Evolutionary conservation across 768 basidiomycete genomes (phyloP).

Genomic region (Nidularia sp.): DNA sequence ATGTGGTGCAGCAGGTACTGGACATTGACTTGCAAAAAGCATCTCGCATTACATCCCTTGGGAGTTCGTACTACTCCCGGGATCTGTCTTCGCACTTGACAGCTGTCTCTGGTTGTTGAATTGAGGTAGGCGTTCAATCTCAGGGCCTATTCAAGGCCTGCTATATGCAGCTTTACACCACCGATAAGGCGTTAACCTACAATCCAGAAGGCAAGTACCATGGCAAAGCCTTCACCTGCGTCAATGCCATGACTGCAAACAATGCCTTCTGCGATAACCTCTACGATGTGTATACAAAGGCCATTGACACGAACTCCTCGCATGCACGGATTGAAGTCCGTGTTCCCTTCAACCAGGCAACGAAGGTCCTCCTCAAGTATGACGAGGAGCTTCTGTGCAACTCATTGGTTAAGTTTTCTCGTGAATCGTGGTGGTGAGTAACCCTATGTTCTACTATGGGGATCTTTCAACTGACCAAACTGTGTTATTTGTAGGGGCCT

Average conservation of each 20-base stretch:
- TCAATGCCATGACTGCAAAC: slow-evolving; percentile 12
- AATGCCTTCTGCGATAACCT: slow-evolving; percentile 8
- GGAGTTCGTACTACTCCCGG: no score
- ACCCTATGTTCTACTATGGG: neutral
- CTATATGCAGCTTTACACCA: slow-evolving; percentile 27
- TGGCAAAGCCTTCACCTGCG: slow-evolving; percentile 15
- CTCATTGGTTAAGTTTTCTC: slow-evolving; percentile 9
- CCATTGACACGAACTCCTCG: slow-evolving; percentile 7
- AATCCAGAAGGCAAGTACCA: slow-evolving; percentile 8
- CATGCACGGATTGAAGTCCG: slow-evolving; percentile 23
- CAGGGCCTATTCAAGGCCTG: slow-evolving; percentile 8
- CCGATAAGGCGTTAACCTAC: slow-evolving; percentile 25
- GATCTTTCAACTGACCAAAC: neutral
- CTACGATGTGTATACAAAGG: slow-evolving; percentile 13
- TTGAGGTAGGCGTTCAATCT: slow-evolving; percentile 12
- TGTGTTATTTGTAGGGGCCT: neutral
- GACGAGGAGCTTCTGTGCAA: neutral
- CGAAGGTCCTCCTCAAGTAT: slow-evolving; percentile 3
- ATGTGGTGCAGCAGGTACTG: no score
- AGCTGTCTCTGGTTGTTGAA: no score
- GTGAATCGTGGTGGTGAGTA: slow-evolving; percentile 13
- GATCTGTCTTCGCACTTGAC: no score
- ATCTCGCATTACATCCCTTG: no score
- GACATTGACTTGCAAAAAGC: no score
- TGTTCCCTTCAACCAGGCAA: slow-evolving; percentile 10